Percentiles rank a stretch among this genome's conserved stretches.
phyloP scores from a whole-genome alignment of 208 protist species.

The Crithidia mellificae region DNA sequence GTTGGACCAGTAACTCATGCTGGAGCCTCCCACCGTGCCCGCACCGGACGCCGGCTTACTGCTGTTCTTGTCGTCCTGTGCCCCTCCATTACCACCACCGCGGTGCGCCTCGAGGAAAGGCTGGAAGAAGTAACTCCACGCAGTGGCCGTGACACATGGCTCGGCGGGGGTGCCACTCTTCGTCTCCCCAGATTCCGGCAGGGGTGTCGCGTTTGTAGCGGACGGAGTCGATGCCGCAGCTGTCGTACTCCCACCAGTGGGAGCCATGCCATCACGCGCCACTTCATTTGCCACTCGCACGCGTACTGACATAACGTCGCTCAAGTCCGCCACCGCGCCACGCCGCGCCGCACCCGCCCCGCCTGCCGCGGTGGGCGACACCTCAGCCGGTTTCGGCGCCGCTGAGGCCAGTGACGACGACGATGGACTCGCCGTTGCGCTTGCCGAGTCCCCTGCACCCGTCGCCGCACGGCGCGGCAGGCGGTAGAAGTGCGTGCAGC shows the following conservation, averaged over 20 bases:
- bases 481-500: conserved; percentile 22
- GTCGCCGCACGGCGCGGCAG: conserved; percentile 1
- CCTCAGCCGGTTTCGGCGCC: too few relatives aligned
- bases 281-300: conserved; percentile 1
- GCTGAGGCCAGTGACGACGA: too few relatives aligned
- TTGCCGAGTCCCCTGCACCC: too few relatives aligned
- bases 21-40: not conserved
- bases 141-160: conserved; percentile 16
- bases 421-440: too few relatives aligned
- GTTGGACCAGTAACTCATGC: not conserved
- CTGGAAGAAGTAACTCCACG: conserved; percentile 30
- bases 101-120: not conserved
- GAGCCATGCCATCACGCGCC: not conserved
- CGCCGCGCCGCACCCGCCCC: too few relatives aligned
- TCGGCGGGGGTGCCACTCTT: not conserved
- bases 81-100: too few relatives aligned
- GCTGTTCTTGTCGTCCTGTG: not conserved
- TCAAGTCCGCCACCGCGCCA: not conserved
- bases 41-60: not conserved
- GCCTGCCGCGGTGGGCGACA: too few relatives aligned
- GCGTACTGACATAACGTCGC: conserved; percentile 2
- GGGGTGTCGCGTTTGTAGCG: not conserved
- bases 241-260: too few relatives aligned
- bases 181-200: not conserved
- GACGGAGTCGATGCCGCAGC: too few relatives aligned